A percentile compares a stretch with the other conserved stretches of the same genome.
These are phyloP conservation scores for Scolecobasidium constrictum DNA, from an alignment of 2,329 filamentous ascomycete species.

Conservation along the genomic window DNA sequence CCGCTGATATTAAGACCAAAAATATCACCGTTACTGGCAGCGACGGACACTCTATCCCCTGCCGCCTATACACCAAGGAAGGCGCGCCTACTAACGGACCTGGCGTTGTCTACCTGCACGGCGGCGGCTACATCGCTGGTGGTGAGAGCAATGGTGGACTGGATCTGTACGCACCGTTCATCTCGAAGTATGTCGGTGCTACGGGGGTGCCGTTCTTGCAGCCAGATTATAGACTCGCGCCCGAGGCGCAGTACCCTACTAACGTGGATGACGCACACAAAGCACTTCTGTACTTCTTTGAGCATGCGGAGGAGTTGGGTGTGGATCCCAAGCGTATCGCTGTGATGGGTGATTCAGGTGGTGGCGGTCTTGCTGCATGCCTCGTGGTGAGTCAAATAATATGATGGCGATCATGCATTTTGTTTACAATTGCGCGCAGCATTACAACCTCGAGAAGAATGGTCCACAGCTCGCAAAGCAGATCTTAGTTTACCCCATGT, in stretches of 20 bases:
- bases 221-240: slow-evolving; percentile 33
- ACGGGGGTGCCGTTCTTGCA: slow-evolving; percentile 25
- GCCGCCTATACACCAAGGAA: slow-evolving; percentile 4
- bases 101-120: slow-evolving; percentile 23
- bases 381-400: slow-evolving; percentile 13
- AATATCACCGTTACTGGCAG: slow-evolving; percentile 1
- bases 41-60: slow-evolving; percentile 4
- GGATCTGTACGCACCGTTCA: slow-evolving; percentile 15
- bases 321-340: slow-evolving; percentile 30
- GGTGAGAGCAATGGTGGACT: slow-evolving; percentile 14
- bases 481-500: slow-evolving; percentile 37
- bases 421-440: no score
- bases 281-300: slow-evolving; percentile 25
- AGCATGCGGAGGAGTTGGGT: slow-evolving; percentile 27
- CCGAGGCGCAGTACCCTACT: slow-evolving; percentile 28
- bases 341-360: slow-evolving; percentile 33
- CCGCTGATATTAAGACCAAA: not conserved
- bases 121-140: slow-evolving; percentile 29
- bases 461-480: slow-evolving; percentile 26
- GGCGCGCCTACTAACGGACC: not conserved
- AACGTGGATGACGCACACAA: slow-evolving; percentile 31
- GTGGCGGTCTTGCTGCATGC: slow-evolving; percentile 30
- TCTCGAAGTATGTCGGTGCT: slow-evolving; percentile 17
- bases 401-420: no score
- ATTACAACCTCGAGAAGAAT: slow-evolving; percentile 26